phyloP scores from a whole-genome alignment of 2,329 filamentous ascomycete genomes.

The Paecilomyces sp. region DNA sequence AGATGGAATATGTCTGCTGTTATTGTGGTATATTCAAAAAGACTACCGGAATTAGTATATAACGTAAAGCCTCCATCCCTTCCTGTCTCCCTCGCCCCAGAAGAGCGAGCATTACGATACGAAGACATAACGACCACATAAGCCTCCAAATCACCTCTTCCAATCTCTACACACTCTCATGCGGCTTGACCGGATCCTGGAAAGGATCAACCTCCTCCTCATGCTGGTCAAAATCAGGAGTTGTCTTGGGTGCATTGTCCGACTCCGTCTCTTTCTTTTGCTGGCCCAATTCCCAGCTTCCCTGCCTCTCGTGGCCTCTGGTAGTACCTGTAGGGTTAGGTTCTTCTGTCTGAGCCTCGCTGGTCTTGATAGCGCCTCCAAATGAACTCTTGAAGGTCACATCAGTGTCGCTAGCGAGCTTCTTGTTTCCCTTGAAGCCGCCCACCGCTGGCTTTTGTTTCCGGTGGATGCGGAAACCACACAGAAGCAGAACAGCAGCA shows the following conservation, averaged over 20 bases:
- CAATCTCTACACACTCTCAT: conserved; percentile 41
- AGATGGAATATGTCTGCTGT: not conserved
- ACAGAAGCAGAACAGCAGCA: conserved; percentile 33
- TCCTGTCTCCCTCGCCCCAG: not conserved
- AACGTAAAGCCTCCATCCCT: not conserved
- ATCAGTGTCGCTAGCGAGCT: conserved; percentile 50
- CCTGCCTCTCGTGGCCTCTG: conserved; percentile 45
- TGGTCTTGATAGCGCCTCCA: conserved; percentile 30
- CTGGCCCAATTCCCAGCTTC: conserved; percentile 51
- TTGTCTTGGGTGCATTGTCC: conserved; percentile 8
- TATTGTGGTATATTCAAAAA: not conserved
- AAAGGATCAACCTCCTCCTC: conserved; percentile 32
- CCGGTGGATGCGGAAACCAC: conserved; percentile 40
- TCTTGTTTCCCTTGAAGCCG: conserved; percentile 50
- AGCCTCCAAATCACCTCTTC: not conserved
- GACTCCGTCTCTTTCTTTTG: conserved; percentile 17
- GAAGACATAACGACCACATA: not conserved
- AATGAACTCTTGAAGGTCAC: conserved; percentile 36
- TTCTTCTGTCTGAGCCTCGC: conserved; percentile 19
- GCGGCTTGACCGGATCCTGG: conserved; percentile 37
- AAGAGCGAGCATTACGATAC: not conserved
- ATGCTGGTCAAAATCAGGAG: conserved; percentile 40
- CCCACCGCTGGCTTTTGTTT: conserved; percentile 35
- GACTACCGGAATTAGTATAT: not conserved
- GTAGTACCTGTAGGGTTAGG: conserved; percentile 11